phyloP scores from a whole-genome alignment of 768 basidiomycete species.

The Candolleomyces eurysporus region DNA sequence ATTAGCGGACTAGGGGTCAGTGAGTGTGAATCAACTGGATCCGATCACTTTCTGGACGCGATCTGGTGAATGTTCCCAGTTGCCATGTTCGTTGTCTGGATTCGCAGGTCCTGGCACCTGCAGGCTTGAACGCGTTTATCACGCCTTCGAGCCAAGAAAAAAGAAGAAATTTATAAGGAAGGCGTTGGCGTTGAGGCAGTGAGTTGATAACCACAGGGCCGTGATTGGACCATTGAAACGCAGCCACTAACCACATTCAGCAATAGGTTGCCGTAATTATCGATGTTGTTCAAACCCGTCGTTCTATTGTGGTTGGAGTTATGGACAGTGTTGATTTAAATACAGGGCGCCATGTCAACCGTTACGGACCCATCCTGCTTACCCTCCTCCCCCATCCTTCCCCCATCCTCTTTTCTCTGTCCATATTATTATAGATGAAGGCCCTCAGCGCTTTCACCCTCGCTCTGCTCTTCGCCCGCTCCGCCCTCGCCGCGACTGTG shows the following conservation, averaged over 20 bases:
- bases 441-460: not conserved
- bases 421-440: not conserved
- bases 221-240: not conserved
- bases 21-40: not conserved
- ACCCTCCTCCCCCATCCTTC: not conserved
- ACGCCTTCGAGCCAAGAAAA: not conserved
- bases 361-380: not conserved
- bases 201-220: not conserved
- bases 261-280: not conserved
- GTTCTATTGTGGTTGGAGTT: not conserved
- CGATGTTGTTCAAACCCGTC: not conserved
- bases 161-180: not conserved
- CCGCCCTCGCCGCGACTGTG: conserved; percentile 2
- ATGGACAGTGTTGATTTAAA: not conserved
- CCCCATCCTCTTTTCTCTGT: not conserved
- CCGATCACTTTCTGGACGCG: not conserved
- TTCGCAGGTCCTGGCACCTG: not conserved
- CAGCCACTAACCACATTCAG: not conserved
- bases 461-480: conserved; percentile 1
- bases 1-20: not conserved
- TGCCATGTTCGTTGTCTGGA: not conserved
- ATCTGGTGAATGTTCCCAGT: not conserved
- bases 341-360: not conserved
- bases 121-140: not conserved
- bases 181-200: not conserved